Conservation (phyloP, 2,329 filamentous ascomycete genomes). For the Orbilia ellipsospora region DNA sequence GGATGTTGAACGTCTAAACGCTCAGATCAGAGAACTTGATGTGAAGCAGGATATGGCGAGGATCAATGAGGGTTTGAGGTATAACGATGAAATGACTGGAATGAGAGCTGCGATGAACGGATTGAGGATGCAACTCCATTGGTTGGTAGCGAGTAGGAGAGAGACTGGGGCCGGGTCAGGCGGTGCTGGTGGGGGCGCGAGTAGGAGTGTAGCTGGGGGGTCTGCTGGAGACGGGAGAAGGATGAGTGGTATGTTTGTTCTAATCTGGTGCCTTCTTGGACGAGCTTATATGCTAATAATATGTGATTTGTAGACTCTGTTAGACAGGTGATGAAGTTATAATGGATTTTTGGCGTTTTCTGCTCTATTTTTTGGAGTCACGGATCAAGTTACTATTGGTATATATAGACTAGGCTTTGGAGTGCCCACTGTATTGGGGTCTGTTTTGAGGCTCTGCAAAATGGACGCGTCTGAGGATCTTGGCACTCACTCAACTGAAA, state of each 20-base stretch:
- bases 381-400: too few relatives aligned
- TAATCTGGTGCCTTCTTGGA: background rate
- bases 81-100: slow-evolving; percentile 59
- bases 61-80: slow-evolving; percentile 58
- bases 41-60: slow-evolving; percentile 59
- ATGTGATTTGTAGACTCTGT: slow-evolving; percentile 30
- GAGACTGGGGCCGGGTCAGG: slow-evolving; percentile 16
- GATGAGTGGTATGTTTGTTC: slow-evolving; percentile 48
- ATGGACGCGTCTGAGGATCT: background rate
- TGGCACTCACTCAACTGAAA: background rate
- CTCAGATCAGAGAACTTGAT: slow-evolving; percentile 57
- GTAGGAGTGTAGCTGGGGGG: slow-evolving; percentile 24
- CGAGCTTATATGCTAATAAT: slow-evolving; percentile 10
- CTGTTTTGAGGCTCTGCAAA: background rate
- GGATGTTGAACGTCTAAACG: slow-evolving; percentile 58
- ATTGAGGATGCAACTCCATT: slow-evolving; percentile 59
- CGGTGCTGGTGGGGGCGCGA: slow-evolving; percentile 18
- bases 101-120: slow-evolving; percentile 59
- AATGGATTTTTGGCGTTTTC: background rate
- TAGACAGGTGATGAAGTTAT: slow-evolving; percentile 45
- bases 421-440: background rate
- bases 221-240: slow-evolving; percentile 27
- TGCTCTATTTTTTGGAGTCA: background rate
- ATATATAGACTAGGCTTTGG: background rate
- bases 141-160: slow-evolving; percentile 57